phyloP scores from a whole-genome alignment of 2,329 filamentous ascomycete species.

The Didymella exigua region DNA sequence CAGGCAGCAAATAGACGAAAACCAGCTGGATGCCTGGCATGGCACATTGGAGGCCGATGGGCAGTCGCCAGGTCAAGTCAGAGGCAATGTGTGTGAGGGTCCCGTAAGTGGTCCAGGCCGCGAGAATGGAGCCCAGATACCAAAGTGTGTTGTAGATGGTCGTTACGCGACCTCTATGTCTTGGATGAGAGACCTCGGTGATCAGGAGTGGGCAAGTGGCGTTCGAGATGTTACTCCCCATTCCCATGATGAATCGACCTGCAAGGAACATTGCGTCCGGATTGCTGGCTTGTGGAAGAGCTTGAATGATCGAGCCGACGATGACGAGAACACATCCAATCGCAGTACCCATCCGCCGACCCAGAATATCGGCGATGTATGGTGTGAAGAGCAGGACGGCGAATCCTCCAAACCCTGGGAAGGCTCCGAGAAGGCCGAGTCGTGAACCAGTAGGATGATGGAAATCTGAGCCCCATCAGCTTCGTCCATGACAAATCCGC shows the following conservation, averaged over 20 bases:
- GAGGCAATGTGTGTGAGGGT: neutral
- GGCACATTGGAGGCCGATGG: constrained; percentile 36
- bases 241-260: constrained; percentile 43
- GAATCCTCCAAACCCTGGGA: constrained; percentile 54
- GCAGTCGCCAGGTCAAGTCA: constrained; percentile 11
- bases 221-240: constrained; percentile 60
- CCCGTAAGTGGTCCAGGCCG: constrained; percentile 22
- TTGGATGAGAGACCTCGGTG: constrained; percentile 64
- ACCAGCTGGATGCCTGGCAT: constrained; percentile 50
- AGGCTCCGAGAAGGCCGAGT: constrained; percentile 53
- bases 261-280: constrained; percentile 56
- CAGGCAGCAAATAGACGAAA: constrained; percentile 59
- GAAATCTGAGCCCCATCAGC: constrained; percentile 34
- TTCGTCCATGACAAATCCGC: neutral
- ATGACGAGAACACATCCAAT: constrained; percentile 58
- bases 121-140: constrained; percentile 34
- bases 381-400: constrained; percentile 52
- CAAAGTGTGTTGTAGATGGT: constrained; percentile 57
- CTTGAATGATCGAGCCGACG: constrained; percentile 56
- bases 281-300: constrained; percentile 50
- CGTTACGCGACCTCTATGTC: constrained; percentile 62
- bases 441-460: constrained; percentile 54
- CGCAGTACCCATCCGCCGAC: constrained; percentile 60
- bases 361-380: constrained; percentile 43
- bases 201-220: constrained; percentile 60